Evolutionary conservation across 2,329 filamentous ascomycete genomes (phyloP), one percentile per base, ranked within the genome.

Genomic region (Thermomyces lanuginosus): DNA sequence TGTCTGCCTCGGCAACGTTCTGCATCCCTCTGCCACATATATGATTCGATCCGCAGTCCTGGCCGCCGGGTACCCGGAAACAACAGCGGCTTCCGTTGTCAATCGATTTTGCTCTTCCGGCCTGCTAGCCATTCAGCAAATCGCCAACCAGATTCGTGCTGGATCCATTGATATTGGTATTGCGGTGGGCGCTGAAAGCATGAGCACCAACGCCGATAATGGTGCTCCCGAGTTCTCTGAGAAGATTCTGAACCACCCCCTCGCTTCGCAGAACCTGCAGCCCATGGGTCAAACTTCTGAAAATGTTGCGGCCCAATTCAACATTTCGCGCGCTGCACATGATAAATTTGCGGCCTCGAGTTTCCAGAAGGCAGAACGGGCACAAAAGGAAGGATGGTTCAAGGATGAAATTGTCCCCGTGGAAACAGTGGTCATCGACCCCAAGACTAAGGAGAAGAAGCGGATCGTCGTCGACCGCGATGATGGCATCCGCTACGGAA

Each of bases 251-350:
- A 63, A 61, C 34, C 67, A 83, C 60, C 68, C 70, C 30, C 70
- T 84, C 47, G 72, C 82, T 9, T 76, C 76, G 40, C 86, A 92
- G 64, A 93, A 86, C 67, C 84, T 81, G 58, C 82, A 92, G 11
- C 73, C 81, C 46, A 93, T 93, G 84, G 84, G 84, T 35, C 69
- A 81, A 21, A 67, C 92, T 19, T 91, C 80, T n/a, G 84, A 93
- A 58, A 61, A 83, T 44, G 92, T 93, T 72, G 84, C 84, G 28
- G 72, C 75, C 49, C 79, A 82, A 45, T 72, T 76, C 43, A 61
- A 62, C 35, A 70, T 93, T 45, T 45, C 61, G 27, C 75, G 84
- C 32, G 57, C 63, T 14, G 59, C 64, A 34, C 82, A 91, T 55
- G 84, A 93, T 49, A 68, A 67, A 13, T 93, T 92, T 51, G 84